phyloP scores from a whole-genome alignment of 2,329 filamentous ascomycete species.

The Dendryphion nanum region DNA sequence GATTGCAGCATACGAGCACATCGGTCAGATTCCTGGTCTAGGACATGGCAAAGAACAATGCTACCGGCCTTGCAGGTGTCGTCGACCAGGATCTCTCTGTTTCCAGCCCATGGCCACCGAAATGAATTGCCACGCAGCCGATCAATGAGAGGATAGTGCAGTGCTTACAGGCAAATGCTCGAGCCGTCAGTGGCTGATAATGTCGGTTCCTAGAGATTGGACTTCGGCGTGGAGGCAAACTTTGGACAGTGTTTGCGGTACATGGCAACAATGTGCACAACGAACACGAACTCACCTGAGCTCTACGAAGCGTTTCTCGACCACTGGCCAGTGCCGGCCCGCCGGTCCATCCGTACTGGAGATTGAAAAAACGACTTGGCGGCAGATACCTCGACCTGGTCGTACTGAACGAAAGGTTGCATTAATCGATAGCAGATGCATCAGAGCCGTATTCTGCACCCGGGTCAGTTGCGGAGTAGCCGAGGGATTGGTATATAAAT shows the following conservation, averaged over 20 bases:
- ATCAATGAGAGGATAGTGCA: constrained; percentile 9
- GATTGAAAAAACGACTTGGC: constrained; percentile 33
- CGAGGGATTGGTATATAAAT: constrained; percentile 32
- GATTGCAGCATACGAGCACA: constrained; percentile 3
- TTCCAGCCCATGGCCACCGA: constrained; percentile 11
- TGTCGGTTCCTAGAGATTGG: constrained; percentile 15
- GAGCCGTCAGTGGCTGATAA: constrained; percentile 12
- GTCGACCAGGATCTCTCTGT: constrained; percentile 12
- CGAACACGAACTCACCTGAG: constrained; percentile 34
- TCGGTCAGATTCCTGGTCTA: constrained; percentile 8
- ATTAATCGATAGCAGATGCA: constrained; percentile 16
- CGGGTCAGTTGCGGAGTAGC: constrained; percentile 10
- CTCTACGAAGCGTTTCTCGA: constrained; percentile 13
- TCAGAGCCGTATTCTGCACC: constrained; percentile 8
- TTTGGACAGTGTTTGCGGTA: constrained; percentile 8
- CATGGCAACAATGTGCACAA: constrained; percentile 8
- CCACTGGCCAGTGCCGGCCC: constrained; percentile 27
- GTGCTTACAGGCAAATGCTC: constrained; percentile 9
- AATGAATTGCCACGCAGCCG: constrained; percentile 14
- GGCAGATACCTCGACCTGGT: constrained; percentile 18
- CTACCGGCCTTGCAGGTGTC: constrained; percentile 8
- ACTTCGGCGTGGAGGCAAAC: constrained; percentile 11
- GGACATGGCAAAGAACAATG: constrained; percentile 9
- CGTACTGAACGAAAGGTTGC: constrained; percentile 13
- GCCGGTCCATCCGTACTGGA: constrained; percentile 34